phyloP scores from a whole-genome alignment of 2,329 filamentous ascomycete genomes.

The Drechmeria coniospora region DNA sequence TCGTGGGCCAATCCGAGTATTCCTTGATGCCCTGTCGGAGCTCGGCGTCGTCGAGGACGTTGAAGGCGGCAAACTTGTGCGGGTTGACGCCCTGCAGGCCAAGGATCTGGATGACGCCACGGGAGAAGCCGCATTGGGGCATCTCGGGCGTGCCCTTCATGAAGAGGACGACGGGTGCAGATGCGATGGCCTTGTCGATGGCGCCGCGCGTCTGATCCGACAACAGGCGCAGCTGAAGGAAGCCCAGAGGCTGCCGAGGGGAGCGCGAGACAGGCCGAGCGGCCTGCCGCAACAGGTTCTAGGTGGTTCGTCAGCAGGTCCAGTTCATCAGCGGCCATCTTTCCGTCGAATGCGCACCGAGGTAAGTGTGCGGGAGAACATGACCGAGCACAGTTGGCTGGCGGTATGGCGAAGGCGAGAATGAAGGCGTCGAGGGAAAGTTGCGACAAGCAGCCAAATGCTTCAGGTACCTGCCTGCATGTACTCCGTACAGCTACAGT shows the following conservation, averaged over 20 bases:
- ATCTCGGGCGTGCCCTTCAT: slow-evolving; percentile 98
- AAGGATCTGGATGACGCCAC: slow-evolving; percentile 87
- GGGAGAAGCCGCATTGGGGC: slow-evolving; percentile 92
- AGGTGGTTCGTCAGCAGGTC: no score
- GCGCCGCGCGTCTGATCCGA: slow-evolving; percentile 66
- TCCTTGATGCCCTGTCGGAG: slow-evolving; percentile 90
- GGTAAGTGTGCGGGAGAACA: slow-evolving; percentile 12
- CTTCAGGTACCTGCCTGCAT: no score
- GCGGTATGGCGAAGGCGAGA: background rate
- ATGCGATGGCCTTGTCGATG: slow-evolving; percentile 79
- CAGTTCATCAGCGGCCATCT: background rate
- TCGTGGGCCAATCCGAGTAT: slow-evolving; percentile 98
- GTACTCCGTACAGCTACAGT: no score
- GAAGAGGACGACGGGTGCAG: slow-evolving; percentile 88
- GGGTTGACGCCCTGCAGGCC: slow-evolving; percentile 92
- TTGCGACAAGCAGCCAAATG: background rate
- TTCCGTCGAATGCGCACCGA: slow-evolving; percentile 6
- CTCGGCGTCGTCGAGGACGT: slow-evolving; percentile 85
- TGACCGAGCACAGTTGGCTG: slow-evolving; percentile 6
- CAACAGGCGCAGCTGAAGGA: slow-evolving; percentile 47
- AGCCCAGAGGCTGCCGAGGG: slow-evolving; percentile 7
- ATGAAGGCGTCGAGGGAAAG: background rate
- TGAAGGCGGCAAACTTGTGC: slow-evolving; percentile 92
- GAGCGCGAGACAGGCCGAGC: slow-evolving; percentile 15
- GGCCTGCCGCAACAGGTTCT: slow-evolving; percentile 23